Base-by-base conservation (phyloP, 805 yeast genomes). In the Monosporozyma unispora region DNA sequence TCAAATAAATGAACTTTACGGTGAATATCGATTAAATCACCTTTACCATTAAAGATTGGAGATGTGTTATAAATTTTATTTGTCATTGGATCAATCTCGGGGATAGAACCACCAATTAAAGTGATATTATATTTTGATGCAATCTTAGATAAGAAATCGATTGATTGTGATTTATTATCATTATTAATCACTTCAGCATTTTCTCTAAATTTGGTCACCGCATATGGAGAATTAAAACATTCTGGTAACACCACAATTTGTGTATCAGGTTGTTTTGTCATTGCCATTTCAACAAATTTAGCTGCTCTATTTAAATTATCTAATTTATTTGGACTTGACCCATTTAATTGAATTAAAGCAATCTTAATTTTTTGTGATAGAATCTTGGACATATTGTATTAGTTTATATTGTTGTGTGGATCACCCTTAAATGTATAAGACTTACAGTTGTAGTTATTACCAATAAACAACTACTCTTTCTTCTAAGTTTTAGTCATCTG, bases 141-240 rank as follows among this genome's bases (percentile, higher is more conserved):
- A 55, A 88, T 64, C 0, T 65, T 61, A 0, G 88, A 72, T 46
- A 91, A 68, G 46, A 85, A 76, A 47, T 66, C 56, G 3, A 91
- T 81, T 0, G 83, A 76, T 35, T 63, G 68, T 2, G 68, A 60
- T 27, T 44, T 29, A 4, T 81, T 75, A 52, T 80, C 82, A 5
- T 95, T 28, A 39, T 25, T 95, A 41, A 93, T 85, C n/a, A 66
- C 57, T 66, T 93, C 99, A 3, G 96, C 90, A 63, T 93, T 91
- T 51, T 87, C 81, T 5, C 85, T 79, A 68, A 93, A 93, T 53
- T 90, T 84, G 51, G 79, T 78, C 27, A 88, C 96, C 0, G 95
- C 80, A 63, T 93, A 93, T 2, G 98, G 98, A 1, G 96, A 87
- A 66, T 91, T 93, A 78, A 90, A 91, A 70, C 96, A 89, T 70